Conservation (phyloP, 768 basidiomycete genomes). For the Pleurotus platypus region DNA sequence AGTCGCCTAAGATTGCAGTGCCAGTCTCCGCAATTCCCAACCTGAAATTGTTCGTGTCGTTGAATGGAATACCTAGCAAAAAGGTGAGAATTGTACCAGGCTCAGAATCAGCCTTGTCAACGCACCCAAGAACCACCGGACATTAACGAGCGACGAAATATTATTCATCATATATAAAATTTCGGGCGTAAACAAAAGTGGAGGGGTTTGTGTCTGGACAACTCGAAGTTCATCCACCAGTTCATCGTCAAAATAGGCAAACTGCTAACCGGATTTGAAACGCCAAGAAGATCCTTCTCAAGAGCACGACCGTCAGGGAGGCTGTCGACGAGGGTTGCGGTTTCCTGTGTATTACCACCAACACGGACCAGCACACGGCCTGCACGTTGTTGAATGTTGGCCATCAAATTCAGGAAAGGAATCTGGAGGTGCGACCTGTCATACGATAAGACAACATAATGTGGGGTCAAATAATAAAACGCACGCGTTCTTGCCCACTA, state of each 20-base stretch:
- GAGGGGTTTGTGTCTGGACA: conserved; percentile 27
- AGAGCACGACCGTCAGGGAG: conserved; percentile 37
- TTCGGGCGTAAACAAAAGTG: conserved; percentile 60
- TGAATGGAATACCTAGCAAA: conserved; percentile 53
- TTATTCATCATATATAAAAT: conserved; percentile 64
- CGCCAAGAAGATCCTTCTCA: conserved; percentile 32
- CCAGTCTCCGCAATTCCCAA: conserved; percentile 54
- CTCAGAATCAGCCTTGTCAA: not conserved
- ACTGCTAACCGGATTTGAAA: conserved; percentile 27
- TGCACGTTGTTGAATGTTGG: conserved; percentile 51
- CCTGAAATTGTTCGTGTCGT: conserved; percentile 52
- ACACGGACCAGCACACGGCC: conserved; percentile 55
- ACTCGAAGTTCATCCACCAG: not conserved
- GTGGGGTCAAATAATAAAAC: conserved; percentile 3
- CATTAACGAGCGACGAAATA: conserved; percentile 53
- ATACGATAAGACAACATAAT: not conserved
- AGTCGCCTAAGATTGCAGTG: conserved; percentile 58
- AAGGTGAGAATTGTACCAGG: not conserved
- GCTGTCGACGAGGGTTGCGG: conserved; percentile 34
- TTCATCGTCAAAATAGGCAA: not conserved
- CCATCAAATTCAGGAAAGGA: conserved; percentile 65
- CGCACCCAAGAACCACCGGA: conserved; percentile 63
- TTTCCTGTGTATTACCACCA: conserved; percentile 70
- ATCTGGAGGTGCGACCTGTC: conserved; percentile 44
- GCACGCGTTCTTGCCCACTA: conserved; percentile 34